Base-by-base conservation (phyloP, 805 yeast species). In the Candida suzukii region DNA sequence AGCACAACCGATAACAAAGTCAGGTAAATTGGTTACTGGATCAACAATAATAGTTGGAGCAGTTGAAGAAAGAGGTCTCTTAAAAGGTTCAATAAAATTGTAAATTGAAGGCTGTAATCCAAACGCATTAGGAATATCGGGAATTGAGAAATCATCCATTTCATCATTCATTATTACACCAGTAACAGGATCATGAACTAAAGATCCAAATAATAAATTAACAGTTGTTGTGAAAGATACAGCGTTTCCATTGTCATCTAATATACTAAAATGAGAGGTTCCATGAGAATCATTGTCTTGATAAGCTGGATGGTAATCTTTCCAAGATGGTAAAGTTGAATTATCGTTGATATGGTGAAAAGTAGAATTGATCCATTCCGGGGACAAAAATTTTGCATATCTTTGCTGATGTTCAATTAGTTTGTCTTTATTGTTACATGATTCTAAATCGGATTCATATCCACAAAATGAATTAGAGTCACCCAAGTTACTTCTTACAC, bases 111-210 rank as follows among this genome's bases (percentile, higher is more conserved):
- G 95, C 10, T 77, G 74, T 38, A 91, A 71, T 21, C 81, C 83
- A 61, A 88, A 91, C 14, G 88, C 82, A 60, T 91, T 91, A 16
- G 74, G 67, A 8, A 71, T 64, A 14, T 74, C 68, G 1, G 93
- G 88, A 26, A 76, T 68, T 9, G 95, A 83, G 54, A 91, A 91
- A 57, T 91, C 98, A 60, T 91, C 97, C 96, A 91, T 90, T 60
- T 91, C 88, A 51, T 87, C 79, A 63, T 91, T 91, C 53, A 91
- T 63, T 10, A 91, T 71, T 9, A 91, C 66, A 2, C 97, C 98
- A 0, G 98, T 90, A 2, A 45, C 58, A 1, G 82, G 80, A 57
- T 91, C 97, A 56, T 82, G 84, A 6, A 91, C 82, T 50, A 78
- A 56, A 12, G 93, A 80, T 0, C 99, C 99, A 63, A 88, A 91